Percentiles rank a stretch among this genome's conserved stretches.
These are phyloP conservation scores for Trichophyton equinum DNA, from an alignment of 2,329 filamentous ascomycete genomes.

Conservation along the genomic window DNA sequence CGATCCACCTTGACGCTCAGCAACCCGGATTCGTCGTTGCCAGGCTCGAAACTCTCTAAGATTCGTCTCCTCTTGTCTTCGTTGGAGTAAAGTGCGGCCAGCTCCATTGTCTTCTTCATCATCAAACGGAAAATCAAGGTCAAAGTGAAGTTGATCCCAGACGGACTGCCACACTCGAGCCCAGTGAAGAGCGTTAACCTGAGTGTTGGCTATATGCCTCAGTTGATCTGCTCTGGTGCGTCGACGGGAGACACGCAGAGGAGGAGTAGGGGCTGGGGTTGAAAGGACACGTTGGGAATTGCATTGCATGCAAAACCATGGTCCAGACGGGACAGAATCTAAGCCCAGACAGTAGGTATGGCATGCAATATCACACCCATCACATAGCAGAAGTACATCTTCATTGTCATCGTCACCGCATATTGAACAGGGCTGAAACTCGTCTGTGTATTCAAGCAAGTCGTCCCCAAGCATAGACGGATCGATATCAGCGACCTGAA, in stretches of 20 bases:
- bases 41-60: conserved; percentile 55
- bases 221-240: conserved; percentile 37
- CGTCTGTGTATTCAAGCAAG: conserved; percentile 52
- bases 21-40: conserved; percentile 73
- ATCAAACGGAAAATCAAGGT: conserved; percentile 76
- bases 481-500: conserved; percentile 78
- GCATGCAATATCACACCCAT: conserved; percentile 77
- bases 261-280: conserved; percentile 23
- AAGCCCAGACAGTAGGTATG: conserved; percentile 87
- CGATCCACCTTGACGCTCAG: conserved; percentile 62
- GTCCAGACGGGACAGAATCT: conserved; percentile 58
- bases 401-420: conserved; percentile 73
- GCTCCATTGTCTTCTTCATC: conserved; percentile 46
- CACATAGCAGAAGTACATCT: conserved; percentile 76
- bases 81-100: conserved; percentile 45
- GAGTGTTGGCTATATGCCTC: conserved; percentile 28
- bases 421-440: conserved; percentile 64
- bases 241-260: conserved; percentile 26
- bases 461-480: conserved; percentile 56
- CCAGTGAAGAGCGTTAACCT: conserved; percentile 47
- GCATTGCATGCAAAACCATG: conserved; percentile 90
- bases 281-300: conserved; percentile 35
- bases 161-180: conserved; percentile 79
- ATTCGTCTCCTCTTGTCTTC: conserved; percentile 37
- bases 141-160: conserved; percentile 64